Evolutionary conservation across 257 asterid genomes (phyloP), one percentile per base, ranked within the genome.

Genomic region (Scutellaria baicalensis): DNA sequence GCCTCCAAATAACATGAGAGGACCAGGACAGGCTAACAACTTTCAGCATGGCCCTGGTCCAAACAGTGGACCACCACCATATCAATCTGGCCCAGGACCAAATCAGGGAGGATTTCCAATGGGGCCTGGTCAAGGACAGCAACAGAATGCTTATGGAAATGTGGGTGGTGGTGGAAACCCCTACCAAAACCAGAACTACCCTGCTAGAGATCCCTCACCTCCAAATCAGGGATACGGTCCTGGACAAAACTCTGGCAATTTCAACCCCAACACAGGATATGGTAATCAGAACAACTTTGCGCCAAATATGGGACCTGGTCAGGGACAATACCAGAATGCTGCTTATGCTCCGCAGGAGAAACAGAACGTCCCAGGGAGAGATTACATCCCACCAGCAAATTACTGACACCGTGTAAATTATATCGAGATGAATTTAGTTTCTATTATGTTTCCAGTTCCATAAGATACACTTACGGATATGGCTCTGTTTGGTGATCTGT

Each of bases 331-430:
- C 42, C 85, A 70, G 66, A 70, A 70, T 35, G 63, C 64, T 35
- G 63, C 64, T 33, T 78, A 82, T 59, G 60, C 84, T 4, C 78
- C 85, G n/a, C 42, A 69, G 8, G 75, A 58, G 31, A 75, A 48
- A 78, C 87, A 78, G 73, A 80, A 85, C 73, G 57, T 80, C 7
- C 85, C 84, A 6, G 91, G 88, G 64, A 80, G 93, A 77, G 88
- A 84, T 55, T 67, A 78, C 69, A 83, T 84, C 11, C 77, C 66
- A 0, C 57, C 64, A 21, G 47, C 83, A 3, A 79, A 54, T 48
- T 75, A 77, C 66, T 74, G 69, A 77, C 77, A 67, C 40, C 12
- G 10, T 39, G 61, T 63, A n/a, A n/a, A n/a, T n/a, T n/a, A 71
- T 71, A 71, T 75, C 65, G 79, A 52, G 77, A 43, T 66, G 54